Evolutionary conservation across 2,329 filamentous ascomycete genomes (phyloP).

Genomic region (Aureobasidium subglaciale): DNA sequence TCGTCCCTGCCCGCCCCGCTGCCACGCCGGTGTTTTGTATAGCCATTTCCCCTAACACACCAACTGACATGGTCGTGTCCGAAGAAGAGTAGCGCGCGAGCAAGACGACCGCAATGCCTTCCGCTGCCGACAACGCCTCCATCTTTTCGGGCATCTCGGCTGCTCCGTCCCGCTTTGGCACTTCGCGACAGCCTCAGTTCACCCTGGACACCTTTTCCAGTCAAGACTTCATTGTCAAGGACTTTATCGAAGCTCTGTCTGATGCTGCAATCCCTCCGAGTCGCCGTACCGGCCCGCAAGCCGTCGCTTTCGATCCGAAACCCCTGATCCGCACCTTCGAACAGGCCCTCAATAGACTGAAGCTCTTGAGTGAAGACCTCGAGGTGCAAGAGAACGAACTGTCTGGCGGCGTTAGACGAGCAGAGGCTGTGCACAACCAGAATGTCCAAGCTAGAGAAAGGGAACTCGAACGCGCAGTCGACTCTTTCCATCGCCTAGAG

Average conservation of each 20-base stretch:
- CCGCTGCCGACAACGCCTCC: slow-evolving; percentile 36
- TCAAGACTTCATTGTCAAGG: slow-evolving; percentile 89
- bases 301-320: slow-evolving; percentile 74
- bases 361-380: slow-evolving; percentile 69
- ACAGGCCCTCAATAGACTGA: slow-evolving; percentile 61
- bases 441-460: slow-evolving; percentile 80
- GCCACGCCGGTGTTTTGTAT: background rate
- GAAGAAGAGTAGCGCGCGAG: background rate
- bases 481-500: slow-evolving; percentile 85
- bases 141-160: slow-evolving; percentile 31
- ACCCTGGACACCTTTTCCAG: slow-evolving; percentile 66
- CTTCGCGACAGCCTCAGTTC: slow-evolving; percentile 48
- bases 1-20: slow-evolving; percentile 1
- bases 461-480: slow-evolving; percentile 87
- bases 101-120: slow-evolving; percentile 26
- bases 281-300: slow-evolving; percentile 56
- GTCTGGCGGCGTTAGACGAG: slow-evolving; percentile 78
- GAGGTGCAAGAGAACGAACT: slow-evolving; percentile 88
- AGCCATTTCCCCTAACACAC: background rate
- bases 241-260: slow-evolving; percentile 90
- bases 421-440: slow-evolving; percentile 85
- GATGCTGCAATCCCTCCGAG: slow-evolving; percentile 73
- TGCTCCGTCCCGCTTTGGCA: slow-evolving; percentile 18
- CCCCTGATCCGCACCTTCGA: slow-evolving; percentile 95
- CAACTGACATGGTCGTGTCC: background rate